A percentile compares a stretch with the other conserved stretches of the same genome.
phyloP scores from a whole-genome alignment of 345 rosid species.

The Aurinia saxatilis region DNA sequence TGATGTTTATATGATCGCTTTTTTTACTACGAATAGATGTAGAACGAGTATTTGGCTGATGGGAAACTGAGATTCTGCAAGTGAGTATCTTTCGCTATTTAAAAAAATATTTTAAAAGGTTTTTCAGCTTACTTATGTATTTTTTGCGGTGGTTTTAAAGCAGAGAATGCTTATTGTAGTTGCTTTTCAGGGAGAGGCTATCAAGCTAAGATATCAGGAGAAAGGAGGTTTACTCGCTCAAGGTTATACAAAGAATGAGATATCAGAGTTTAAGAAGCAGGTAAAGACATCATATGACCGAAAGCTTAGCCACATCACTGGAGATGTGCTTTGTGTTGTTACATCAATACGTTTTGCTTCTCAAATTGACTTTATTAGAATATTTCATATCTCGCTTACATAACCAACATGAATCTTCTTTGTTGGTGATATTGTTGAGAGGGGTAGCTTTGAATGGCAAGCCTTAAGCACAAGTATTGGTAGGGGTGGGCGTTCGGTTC shows the following conservation, averaged over 20 bases:
- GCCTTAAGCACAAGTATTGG: too few relatives aligned
- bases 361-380: too few relatives aligned
- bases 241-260: slow-evolving; percentile 55
- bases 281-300: slow-evolving; percentile 50
- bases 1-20: slow-evolving; percentile 65
- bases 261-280: slow-evolving; percentile 53
- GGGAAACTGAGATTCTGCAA: slow-evolving; percentile 64
- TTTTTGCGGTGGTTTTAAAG: not conserved
- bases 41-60: slow-evolving; percentile 63
- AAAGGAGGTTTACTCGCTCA: slow-evolving; percentile 49
- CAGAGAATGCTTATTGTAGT: not conserved
- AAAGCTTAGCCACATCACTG: slow-evolving; percentile 60
- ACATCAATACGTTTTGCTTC: too few relatives aligned
- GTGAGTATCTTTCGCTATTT: slow-evolving; percentile 29
- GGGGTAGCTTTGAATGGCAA: too few relatives aligned
- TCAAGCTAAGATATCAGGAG: slow-evolving; percentile 59
- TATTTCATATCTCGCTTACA: too few relatives aligned
- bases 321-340: too few relatives aligned
- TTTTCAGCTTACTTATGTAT: not conserved
- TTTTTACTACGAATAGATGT: slow-evolving; percentile 73
- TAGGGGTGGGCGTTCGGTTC: too few relatives aligned
- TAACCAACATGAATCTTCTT: too few relatives aligned
- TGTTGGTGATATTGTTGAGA: too few relatives aligned
- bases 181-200: slow-evolving; percentile 39
- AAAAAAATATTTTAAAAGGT: not conserved